These are phyloP conservation scores for Cladosporium oxysporum DNA, from an alignment of 2,329 filamentous ascomycete genomes.

Conservation along the genomic window DNA sequence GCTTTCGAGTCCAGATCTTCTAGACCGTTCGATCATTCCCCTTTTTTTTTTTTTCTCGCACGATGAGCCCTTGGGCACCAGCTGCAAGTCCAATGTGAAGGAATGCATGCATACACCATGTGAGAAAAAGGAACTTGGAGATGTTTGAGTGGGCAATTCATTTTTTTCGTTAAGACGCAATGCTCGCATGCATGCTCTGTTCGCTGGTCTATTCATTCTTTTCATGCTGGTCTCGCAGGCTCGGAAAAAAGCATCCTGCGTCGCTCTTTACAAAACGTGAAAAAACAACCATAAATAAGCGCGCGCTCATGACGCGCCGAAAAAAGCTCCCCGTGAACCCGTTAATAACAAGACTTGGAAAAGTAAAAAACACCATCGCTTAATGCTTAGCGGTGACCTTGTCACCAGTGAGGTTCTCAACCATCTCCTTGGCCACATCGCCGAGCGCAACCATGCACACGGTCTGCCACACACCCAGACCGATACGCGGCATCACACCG, in stretches of 20 bases:
- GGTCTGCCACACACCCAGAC: conserved; percentile 97
- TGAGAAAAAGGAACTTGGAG: neutral
- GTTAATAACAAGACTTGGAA: no score
- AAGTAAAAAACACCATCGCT: conserved; percentile 5
- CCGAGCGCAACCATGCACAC: conserved; percentile 99
- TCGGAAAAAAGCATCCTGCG: neutral
- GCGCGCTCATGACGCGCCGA: neutral
- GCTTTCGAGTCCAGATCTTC: neutral
- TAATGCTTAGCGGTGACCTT: conserved; percentile 66
- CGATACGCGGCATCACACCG: conserved; percentile 90
- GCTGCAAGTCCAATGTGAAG: neutral
- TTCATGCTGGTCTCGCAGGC: neutral
- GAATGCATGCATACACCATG: no score
- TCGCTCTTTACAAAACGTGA: neutral
- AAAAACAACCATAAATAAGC: no score
- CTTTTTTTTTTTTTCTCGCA: neutral
- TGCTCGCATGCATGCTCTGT: neutral
- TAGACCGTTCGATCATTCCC: neutral
- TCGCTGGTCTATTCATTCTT: neutral
- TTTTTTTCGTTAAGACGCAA: neutral
- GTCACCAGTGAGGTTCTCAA: conserved; percentile 66
- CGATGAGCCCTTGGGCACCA: neutral
- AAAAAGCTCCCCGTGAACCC: neutral
- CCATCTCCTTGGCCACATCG: conserved; percentile 71
- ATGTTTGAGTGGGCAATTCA: neutral